Conservation (phyloP, 164 flowering plant species). For the Sedum album region DNA sequence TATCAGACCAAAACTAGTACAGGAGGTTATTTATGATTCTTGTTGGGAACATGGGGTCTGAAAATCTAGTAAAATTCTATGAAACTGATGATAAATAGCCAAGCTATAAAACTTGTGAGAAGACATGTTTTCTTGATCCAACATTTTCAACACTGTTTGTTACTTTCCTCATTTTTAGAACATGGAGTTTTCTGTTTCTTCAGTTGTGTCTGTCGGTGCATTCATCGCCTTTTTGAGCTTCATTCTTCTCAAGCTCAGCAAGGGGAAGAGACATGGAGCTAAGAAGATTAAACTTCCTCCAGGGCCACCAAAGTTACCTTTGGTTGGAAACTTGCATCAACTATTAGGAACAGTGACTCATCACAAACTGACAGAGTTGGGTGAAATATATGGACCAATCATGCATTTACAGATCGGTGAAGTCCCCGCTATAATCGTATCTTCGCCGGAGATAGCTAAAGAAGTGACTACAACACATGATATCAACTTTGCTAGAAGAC, state of each 20-base stretch:
- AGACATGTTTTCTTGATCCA: not conserved
- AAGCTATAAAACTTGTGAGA: not conserved
- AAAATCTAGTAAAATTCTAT: not conserved
- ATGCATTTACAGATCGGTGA: constrained; percentile 41
- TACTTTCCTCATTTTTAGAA: not conserved
- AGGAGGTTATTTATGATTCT: not conserved
- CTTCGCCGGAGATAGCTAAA: constrained; percentile 33
- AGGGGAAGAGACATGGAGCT: not conserved
- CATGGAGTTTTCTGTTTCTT: not conserved
- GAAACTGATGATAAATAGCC: not conserved
- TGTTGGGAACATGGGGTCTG: not conserved
- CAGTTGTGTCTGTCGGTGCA: not conserved
- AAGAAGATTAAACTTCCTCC: not conserved
- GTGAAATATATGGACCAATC: constrained; percentile 24
- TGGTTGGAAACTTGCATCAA: constrained; percentile 4
- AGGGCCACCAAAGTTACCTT: not conserved
- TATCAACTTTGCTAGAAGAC: constrained; percentile 15
- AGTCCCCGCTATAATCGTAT: constrained; percentile 26
- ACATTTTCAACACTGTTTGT: not conserved
- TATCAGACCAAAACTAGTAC: too few relatives aligned
- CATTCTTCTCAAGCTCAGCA: not conserved
- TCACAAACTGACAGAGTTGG: constrained; percentile 4
- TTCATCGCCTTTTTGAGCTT: not conserved
- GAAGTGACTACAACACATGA: constrained; percentile 37
- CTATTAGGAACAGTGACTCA: constrained; percentile 8